A percentile compares a stretch with the other conserved stretches of the same genome.
These are phyloP conservation scores for Stylosanthes scabra DNA, from an alignment of 331 rosid species.

Conservation along the genomic window DNA sequence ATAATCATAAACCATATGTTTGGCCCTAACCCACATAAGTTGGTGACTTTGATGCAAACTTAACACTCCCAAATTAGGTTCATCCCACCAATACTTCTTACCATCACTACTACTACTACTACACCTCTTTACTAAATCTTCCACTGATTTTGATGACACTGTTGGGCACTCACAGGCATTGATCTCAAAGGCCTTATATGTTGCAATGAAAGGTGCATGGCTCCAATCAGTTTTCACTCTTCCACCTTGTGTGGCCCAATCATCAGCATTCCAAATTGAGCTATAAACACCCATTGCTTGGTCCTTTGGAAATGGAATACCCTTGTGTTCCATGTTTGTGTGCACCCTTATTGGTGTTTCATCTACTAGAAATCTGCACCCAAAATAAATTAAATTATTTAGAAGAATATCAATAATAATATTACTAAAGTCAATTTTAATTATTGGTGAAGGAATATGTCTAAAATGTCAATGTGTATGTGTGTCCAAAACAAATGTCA, in stretches of 20 bases:
- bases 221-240: slow-evolving; percentile 93
- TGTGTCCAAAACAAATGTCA: slow-evolving; percentile 16
- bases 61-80: slow-evolving; percentile 63
- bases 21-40: slow-evolving; percentile 83
- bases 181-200: slow-evolving; percentile 71
- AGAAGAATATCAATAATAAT: too few species aligned
- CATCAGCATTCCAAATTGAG: slow-evolving; percentile 95
- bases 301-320: slow-evolving; percentile 76
- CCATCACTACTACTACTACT: slow-evolving; percentile 56
- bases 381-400: not conserved
- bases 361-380: slow-evolving; percentile 71
- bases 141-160: slow-evolving; percentile 48
- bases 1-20: slow-evolving; percentile 88
- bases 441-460: not conserved
- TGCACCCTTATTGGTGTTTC: slow-evolving; percentile 91
- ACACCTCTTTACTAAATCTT: slow-evolving; percentile 52
- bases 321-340: slow-evolving; percentile 84
- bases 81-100: slow-evolving; percentile 90
- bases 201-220: slow-evolving; percentile 78
- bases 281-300: slow-evolving; percentile 94
- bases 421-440: not conserved
- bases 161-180: slow-evolving; percentile 68
- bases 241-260: slow-evolving; percentile 99
- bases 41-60: slow-evolving; percentile 88
- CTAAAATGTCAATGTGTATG: slow-evolving; percentile 11